Base-by-base conservation (phyloP, 1,139 yeast genomes). In the Geotrichum europaeum region DNA sequence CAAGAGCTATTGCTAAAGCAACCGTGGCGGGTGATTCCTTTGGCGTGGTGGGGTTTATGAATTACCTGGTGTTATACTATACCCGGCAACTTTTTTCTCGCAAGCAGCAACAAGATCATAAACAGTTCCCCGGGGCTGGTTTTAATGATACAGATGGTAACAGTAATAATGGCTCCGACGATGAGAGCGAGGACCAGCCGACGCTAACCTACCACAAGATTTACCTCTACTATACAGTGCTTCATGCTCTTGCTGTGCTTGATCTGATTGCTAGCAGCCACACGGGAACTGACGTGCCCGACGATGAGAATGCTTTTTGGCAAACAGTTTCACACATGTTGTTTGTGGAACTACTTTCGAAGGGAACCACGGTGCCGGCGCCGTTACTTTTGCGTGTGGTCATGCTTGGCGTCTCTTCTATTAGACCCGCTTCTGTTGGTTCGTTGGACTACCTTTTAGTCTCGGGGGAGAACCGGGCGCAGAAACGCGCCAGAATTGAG, bases 1-100 rank as follows among this genome's bases (percentile, higher is more conserved):
- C 87, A 0, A 13, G 18, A 2, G 43, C 43, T 18, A 36, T 36
- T 15, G 43, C 43, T 4, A n/a, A 36, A 13, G 43, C 15, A 13
- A 36, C 43, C 18, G 18, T 36, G 6, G 18, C 43, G 18, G 43
- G 43, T 13, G 43, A 36, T n/a, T n/a, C n/a, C 18, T 36, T 36
- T 13, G 18, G 43, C 43, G 43, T 36, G 43, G 43, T n/a, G 6
- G 43, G 43, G n/a, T 36, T 36, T 36, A 36, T 36, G 43, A 36
- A 36, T 36, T 36, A 36, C 18, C 10, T 36, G 43, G 18, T 36
- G 15, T 6, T 36, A 10, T 36, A 36, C 6, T 36, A 36, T n/a
- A 36, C n/a, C 18, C 43, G 43, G 43, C 43, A 36, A 2, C 43
- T 36, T 13, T 36, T 36, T 13, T 18, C 43, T 1, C 43, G 43